These are phyloP conservation scores for Forsythia viridissima DNA, from an alignment of 257 asterid genomes.

Conservation along the genomic window DNA sequence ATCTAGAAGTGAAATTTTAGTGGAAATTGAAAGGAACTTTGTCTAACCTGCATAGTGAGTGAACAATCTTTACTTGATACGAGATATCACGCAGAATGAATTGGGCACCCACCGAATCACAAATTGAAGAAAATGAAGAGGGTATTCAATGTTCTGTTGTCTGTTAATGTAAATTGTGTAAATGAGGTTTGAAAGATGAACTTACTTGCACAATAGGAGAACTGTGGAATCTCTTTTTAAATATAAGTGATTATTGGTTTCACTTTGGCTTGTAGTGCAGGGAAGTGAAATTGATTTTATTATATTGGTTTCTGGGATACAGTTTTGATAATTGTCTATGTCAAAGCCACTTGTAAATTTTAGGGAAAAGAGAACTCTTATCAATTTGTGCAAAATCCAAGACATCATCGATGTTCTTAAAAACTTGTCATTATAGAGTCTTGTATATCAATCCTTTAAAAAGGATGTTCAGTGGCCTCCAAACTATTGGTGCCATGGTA, in stretches of 20 bases:
- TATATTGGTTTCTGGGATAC: not conserved
- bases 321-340: not conserved
- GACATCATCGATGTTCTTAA: not conserved
- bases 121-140: not conserved
- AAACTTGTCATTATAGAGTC: no score
- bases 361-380: not conserved
- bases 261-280: not conserved
- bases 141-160: not conserved
- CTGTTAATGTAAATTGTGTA: not conserved
- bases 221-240: not conserved
- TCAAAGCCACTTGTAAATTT: not conserved
- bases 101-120: not conserved
- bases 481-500: not conserved
- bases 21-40: no score
- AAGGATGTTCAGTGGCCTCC: not conserved
- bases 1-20: not conserved
- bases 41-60: not conserved
- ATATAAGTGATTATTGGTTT: not conserved
- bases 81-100: not conserved
- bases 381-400: not conserved
- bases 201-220: not conserved
- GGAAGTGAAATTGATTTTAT: not conserved
- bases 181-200: not conserved
- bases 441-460: not conserved
- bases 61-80: not conserved